phyloP scores from a whole-genome alignment of 306 rosid genomes.

The Calophaca sinica region DNA sequence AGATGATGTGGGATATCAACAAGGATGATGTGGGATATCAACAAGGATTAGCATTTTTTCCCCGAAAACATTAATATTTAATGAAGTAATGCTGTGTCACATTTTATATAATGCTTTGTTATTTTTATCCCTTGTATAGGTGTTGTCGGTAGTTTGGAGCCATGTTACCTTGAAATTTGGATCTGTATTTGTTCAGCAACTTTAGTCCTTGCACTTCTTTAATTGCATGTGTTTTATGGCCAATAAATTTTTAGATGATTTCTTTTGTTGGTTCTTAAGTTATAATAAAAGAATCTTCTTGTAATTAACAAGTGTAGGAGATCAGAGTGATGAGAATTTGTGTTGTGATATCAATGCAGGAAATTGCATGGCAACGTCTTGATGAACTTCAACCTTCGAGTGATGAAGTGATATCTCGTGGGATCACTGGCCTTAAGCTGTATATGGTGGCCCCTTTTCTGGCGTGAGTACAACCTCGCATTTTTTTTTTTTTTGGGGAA shows the following conservation, averaged over 20 bases:
- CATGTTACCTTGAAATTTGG: constrained; percentile 3
- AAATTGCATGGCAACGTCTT: constrained; percentile 95
- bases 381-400: constrained; percentile 89
- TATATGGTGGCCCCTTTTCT: constrained; percentile 98
- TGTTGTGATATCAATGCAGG: constrained; percentile 63
- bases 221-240: constrained; percentile 22
- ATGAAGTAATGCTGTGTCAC: too few relatives aligned
- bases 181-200: constrained; percentile 15
- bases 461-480: constrained; percentile 61
- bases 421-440: constrained; percentile 92
- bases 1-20: too few relatives aligned
- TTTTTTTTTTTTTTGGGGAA: constrained; percentile 41
- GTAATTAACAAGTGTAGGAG: constrained; percentile 7
- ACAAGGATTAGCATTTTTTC: too few relatives aligned
- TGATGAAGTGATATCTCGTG: constrained; percentile 93
- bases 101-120: too few relatives aligned
- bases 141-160: background rate
- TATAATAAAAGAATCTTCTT: constrained; percentile 15
- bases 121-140: too few relatives aligned
- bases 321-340: constrained; percentile 42
- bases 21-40: too few relatives aligned
- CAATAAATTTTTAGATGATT: constrained; percentile 7
- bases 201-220: constrained; percentile 15
- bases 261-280: constrained; percentile 19
- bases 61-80: too few relatives aligned